phyloP scores from a whole-genome alignment of 192 early-diverging fungal species.

The Coemansia sp. region DNA sequence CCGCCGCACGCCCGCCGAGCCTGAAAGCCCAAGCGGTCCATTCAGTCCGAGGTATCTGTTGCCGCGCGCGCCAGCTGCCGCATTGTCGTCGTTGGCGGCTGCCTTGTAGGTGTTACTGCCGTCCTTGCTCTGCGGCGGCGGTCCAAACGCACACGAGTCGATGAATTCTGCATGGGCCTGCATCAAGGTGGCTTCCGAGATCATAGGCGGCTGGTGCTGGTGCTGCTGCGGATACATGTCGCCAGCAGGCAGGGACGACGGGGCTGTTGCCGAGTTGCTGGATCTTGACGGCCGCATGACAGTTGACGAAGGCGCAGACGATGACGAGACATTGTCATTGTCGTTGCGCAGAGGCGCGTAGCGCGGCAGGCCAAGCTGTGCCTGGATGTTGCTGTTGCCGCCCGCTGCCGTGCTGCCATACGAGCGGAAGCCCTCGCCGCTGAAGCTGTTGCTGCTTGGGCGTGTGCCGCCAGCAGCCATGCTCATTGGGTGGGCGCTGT shows the following conservation, averaged over 20 bases:
- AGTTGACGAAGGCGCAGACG: conserved; percentile 48
- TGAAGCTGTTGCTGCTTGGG: conserved; percentile 50
- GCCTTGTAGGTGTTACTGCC: neutral
- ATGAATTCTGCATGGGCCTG: conserved; percentile 15
- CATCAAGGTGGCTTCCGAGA: conserved; percentile 36
- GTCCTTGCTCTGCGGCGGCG: neutral
- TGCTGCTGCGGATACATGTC: neutral
- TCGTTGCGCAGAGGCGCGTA: neutral
- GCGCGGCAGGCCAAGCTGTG: neutral
- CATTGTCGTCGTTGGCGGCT: neutral
- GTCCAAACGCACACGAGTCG: conserved; percentile 6
- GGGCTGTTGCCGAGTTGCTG: neutral
- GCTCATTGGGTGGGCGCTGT: conserved; percentile 33
- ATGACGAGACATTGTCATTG: conserved; percentile 19
- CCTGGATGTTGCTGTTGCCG: neutral
- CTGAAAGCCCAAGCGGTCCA: conserved; percentile 4
- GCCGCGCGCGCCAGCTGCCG: conserved; percentile 7
- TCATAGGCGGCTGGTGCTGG: conserved; percentile 19
- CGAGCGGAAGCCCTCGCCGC: conserved; percentile 18
- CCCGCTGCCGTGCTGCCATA: conserved; percentile 5
- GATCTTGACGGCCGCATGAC: conserved; percentile 26
- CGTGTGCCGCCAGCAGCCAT: conserved; percentile 25
- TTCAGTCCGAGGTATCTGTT: conserved; percentile 47
- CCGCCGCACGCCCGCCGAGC: conserved; percentile 17
- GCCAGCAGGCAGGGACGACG: neutral